These are phyloP conservation scores for Candida montana DNA, from an alignment of 805 yeast species.

Conservation along the genomic window DNA sequence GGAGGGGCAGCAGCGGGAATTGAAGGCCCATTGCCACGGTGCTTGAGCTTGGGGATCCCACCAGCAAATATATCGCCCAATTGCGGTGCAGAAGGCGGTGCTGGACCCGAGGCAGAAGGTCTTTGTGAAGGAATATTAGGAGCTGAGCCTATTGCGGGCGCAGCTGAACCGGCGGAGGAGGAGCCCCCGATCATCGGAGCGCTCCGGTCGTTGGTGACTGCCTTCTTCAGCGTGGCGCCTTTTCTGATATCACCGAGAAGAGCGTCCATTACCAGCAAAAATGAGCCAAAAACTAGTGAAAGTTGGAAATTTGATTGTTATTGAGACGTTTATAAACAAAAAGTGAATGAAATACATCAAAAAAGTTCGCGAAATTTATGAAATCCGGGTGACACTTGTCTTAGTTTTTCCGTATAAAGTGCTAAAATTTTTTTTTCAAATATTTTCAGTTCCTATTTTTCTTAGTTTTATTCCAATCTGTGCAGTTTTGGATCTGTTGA, in stretches of 20 bases:
- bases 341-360: no score
- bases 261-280: conserved; percentile 43
- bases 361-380: no score
- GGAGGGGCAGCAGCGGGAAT: conserved; percentile 15
- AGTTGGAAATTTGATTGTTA: no score
- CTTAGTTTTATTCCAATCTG: background rate
- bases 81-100: conserved; percentile 17
- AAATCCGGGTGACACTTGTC: background rate
- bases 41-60: conserved; percentile 23
- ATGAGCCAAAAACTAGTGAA: no score
- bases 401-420: no score
- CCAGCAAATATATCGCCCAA: conserved; percentile 23
- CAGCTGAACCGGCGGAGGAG: conserved; percentile 1
- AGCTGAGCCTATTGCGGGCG: conserved; percentile 12
- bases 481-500: no score
- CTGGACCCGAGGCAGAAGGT: conserved; percentile 10
- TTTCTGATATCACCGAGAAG: conserved; percentile 80
- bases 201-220: conserved; percentile 63
- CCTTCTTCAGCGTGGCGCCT: conserved; percentile 55
- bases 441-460: background rate
- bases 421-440: no score
- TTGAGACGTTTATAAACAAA: no score
- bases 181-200: conserved; percentile 40
- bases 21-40: conserved; percentile 8
- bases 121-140: conserved; percentile 16